These are phyloP conservation scores for Abortiporus biennis DNA, from an alignment of 1,284 basidiomycete species.

Conservation along the genomic window DNA sequence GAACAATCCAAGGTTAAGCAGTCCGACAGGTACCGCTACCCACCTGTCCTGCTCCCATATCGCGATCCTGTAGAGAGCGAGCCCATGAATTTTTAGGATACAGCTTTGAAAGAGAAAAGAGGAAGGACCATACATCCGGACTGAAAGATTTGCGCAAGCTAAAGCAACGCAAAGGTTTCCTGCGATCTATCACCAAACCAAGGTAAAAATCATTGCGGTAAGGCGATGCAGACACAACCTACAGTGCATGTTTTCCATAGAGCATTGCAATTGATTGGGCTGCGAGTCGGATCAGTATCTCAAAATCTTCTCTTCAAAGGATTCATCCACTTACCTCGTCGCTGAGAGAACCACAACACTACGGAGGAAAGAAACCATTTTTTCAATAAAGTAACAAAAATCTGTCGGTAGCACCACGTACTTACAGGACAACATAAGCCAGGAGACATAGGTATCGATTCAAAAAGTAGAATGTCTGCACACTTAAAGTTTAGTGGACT, in stretches of 20 bases:
- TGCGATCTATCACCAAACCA: too few species aligned
- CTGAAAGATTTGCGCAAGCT: too few species aligned
- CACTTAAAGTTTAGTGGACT: not conserved
- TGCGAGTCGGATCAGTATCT: not conserved
- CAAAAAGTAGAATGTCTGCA: slow-evolving; percentile 3
- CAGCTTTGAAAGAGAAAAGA: too few species aligned
- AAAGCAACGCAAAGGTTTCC: too few species aligned
- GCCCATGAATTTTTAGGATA: not conserved
- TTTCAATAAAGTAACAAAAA: not conserved
- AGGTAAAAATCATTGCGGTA: too few species aligned
- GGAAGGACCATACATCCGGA: too few species aligned
- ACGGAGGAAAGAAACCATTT: too few species aligned
- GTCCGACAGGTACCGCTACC: too few species aligned
- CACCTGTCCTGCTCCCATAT: not conserved
- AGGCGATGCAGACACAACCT: too few species aligned
- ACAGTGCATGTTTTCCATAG: too few species aligned
- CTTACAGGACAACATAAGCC: not conserved
- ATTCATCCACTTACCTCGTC: not conserved
- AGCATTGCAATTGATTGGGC: slow-evolving; percentile 1
- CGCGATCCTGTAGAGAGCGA: not conserved
- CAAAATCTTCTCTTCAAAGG: not conserved
- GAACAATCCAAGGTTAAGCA: too few species aligned
- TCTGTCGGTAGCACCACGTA: too few species aligned
- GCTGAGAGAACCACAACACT: not conserved
- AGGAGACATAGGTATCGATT: not conserved